Percentiles rank a stretch among this genome's conserved stretches.
These are phyloP conservation scores for Amanita pallidorosea DNA, from an alignment of 768 basidiomycete genomes.

Conservation along the genomic window DNA sequence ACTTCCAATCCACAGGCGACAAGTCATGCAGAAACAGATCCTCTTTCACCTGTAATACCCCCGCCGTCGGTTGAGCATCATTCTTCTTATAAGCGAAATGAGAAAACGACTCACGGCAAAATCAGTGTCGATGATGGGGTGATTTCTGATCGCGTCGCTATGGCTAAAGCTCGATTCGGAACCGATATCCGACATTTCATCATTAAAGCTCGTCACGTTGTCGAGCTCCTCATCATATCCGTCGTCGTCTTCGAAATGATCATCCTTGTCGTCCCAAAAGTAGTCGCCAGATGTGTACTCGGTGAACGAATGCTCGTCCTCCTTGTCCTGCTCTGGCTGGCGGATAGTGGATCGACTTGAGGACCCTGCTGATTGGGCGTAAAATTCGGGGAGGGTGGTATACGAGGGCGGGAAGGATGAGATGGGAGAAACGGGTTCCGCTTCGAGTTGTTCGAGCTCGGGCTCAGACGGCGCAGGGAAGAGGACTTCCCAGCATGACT, in stretches of 20 bases:
- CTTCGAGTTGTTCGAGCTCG: background rate
- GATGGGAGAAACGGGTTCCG: background rate
- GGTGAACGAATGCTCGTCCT: background rate
- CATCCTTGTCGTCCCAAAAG: slow-evolving; percentile 5
- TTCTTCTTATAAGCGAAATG: background rate
- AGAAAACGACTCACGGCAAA: slow-evolving; percentile 1
- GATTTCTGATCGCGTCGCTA: slow-evolving; percentile 2
- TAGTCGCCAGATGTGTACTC: background rate
- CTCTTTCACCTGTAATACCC: background rate
- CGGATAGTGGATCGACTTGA: background rate
- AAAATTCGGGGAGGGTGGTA: background rate
- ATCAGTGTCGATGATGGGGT: background rate
- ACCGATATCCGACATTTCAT: background rate
- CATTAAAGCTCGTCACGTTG: background rate
- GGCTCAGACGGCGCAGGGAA: slow-evolving; percentile 4
- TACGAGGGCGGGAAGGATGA: background rate
- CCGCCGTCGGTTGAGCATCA: background rate
- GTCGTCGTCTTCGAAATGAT: background rate
- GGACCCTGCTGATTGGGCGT: background rate
- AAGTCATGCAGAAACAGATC: background rate
- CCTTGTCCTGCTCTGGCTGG: background rate
- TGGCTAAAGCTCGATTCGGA: background rate
- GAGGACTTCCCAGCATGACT: slow-evolving; percentile 24
- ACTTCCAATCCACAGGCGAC: background rate
- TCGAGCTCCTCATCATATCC: background rate